Base-by-base conservation (phyloP, 2,329 filamentous ascomycete genomes). In the Aspergillus alliaceus region DNA sequence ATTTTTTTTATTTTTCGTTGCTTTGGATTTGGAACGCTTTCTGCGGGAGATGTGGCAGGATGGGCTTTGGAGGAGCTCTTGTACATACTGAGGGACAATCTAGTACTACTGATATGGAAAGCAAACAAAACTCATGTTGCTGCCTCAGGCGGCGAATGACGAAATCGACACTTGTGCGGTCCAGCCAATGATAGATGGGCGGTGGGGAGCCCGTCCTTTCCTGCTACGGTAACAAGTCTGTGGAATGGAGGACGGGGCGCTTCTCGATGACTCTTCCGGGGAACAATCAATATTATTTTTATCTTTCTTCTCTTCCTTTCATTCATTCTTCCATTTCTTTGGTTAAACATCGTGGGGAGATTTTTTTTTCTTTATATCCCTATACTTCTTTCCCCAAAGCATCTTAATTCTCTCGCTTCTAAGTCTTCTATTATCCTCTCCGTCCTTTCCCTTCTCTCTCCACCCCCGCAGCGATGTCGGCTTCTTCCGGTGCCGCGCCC, bases 391-490 rank as follows among this genome's bases (percentile, higher is more conserved):
- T 20, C n/a, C 18, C n/a, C 24, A 35, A 12, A 6, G 34, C 18
- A 14, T 29, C 20, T 24, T 14, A 44, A 15, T 29, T 27, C 37
- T 35, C 29, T 32, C 25, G 24, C 27, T 25, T 25, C 49, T 31
- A 32, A 34, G 44, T 39, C 29, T 29, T 20, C 51, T 47, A 47
- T 51, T 31, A n/a, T 29, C 32, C 34, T 56, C 32, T 34, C 51
- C 39, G 51, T 32, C 56, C 27, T 63, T 58, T 58, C 62, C 61
- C 60, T 62, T 60, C 65, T 64, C 68, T 64, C 66, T 54, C 47
- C 9, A 60, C 63, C 70, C 65, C 64, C 65, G 61, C 69, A 72
- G 72, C 70, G 72, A 75, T 75, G 73, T 75, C 73, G 69, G 72
- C 69, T 51, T 67, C 72, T 62, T 67, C 71, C 50, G 68, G 64